A percentile compares a stretch with the other conserved stretches of the same genome.
phyloP scores from a whole-genome alignment of 2,329 filamentous ascomycete genomes.

The Apiospora marii region DNA sequence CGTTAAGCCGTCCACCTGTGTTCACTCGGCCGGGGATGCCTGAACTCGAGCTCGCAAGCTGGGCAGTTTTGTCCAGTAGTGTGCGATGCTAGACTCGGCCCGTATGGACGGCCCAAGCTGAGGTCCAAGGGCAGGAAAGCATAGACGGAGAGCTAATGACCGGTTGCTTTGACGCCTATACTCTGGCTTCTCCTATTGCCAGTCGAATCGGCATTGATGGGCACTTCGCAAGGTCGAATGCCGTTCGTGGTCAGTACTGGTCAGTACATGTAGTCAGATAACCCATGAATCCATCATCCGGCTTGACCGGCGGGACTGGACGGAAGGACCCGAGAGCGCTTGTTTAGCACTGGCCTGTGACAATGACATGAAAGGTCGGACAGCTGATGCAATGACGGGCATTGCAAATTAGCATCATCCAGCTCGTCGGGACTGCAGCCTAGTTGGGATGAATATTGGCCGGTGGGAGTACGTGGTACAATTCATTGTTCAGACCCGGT shows the following conservation, averaged over 20 bases:
- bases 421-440: conserved; percentile 18
- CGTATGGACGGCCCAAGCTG: not conserved
- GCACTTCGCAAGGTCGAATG: not conserved
- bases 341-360: not conserved
- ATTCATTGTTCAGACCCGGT: conserved; percentile 3
- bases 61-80: not conserved
- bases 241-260: not conserved
- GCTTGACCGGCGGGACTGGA: not conserved
- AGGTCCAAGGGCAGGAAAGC: conserved; percentile 8
- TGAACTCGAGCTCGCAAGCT: not conserved
- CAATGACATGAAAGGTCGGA: not conserved
- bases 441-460: conserved; percentile 15
- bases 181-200: not conserved
- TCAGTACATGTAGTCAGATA: not conserved
- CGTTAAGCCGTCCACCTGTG: not conserved
- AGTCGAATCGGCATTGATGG: conserved; percentile 1
- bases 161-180: not conserved
- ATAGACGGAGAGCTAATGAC: not conserved
- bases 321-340: not conserved
- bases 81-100: not conserved
- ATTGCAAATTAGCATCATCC: conserved; percentile 17
- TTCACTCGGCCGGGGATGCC: conserved; percentile 1
- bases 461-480: not conserved
- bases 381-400: conserved; percentile 15
- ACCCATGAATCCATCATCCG: conserved; percentile 12